A percentile compares a stretch with the other conserved stretches of the same genome.
phyloP scores from a whole-genome alignment of 2,329 filamentous ascomycete species.

The Exophiala xenobiotica region DNA sequence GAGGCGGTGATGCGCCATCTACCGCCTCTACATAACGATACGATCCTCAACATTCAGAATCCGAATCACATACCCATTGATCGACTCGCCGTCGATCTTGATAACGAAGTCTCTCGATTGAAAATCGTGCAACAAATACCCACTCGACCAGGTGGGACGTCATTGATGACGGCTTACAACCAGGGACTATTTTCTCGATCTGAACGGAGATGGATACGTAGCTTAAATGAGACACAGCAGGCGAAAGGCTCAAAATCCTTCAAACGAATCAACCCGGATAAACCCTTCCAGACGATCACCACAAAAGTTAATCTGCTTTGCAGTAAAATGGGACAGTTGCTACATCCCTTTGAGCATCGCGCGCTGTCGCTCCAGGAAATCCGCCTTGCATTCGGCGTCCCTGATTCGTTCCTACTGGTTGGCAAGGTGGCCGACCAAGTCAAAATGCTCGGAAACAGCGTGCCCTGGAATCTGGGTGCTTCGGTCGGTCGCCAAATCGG shows the following conservation, averaged over 20 bases:
- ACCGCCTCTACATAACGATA: slow-evolving; percentile 61
- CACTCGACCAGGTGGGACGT: slow-evolving; percentile 41
- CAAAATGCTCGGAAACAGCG: slow-evolving; percentile 73
- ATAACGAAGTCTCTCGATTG: slow-evolving; percentile 35
- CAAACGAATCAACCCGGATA: slow-evolving; percentile 40
- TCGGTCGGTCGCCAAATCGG: slow-evolving; percentile 57
- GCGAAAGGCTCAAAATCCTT: slow-evolving; percentile 29
- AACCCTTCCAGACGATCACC: slow-evolving; percentile 63
- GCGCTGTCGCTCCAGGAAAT: slow-evolving; percentile 65
- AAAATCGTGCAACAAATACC: slow-evolving; percentile 60
- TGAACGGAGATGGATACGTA: slow-evolving; percentile 37
- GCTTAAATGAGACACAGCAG: slow-evolving; percentile 26
- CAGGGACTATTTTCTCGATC: slow-evolving; percentile 11
- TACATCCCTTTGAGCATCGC: slow-evolving; percentile 68
- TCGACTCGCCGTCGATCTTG: slow-evolving; percentile 40
- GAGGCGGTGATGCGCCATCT: slow-evolving; percentile 59
- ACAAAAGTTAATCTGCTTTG: slow-evolving; percentile 56
- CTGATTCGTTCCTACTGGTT: slow-evolving; percentile 68
- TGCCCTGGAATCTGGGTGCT: slow-evolving; percentile 66
- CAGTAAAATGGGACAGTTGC: slow-evolving; percentile 41
- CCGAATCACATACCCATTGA: slow-evolving; percentile 66
- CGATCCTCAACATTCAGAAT: slow-evolving; percentile 59
- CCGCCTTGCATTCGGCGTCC: slow-evolving; percentile 67
- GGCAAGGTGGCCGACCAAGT: slow-evolving; percentile 58
- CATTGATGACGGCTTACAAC: slow-evolving; percentile 22